Evolutionary conservation across 768 basidiomycete species (phyloP), one percentile per base, ranked within the genome.

Genomic region (Phylloporus arenicola): DNA sequence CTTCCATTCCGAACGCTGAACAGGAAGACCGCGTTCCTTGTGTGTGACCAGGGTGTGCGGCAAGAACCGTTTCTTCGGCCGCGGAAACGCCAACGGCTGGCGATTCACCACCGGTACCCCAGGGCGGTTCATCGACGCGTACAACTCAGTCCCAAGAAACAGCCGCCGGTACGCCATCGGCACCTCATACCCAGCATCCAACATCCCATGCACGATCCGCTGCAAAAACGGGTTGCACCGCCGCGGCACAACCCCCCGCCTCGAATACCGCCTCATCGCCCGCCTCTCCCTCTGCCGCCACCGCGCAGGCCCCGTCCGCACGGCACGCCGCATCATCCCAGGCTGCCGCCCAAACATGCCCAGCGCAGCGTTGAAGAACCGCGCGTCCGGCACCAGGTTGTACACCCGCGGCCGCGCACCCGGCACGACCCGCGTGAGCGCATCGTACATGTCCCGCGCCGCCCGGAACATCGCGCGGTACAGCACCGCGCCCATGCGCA

Each of bases 331-430:
- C 47, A 50, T 37, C 59, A 43, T 59, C 10, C 41, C 35, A 20
- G 60, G 49, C 13, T 60, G 59, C 11, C 64, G 61, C 16, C 66
- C 60, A 33, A 76, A 73, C 41, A 83, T 66, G 10, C 69, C 64
- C 12, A 88, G 65, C 9, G 79, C 70, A 2, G 81, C 80, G 48
- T 85, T 86, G 68, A 82, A 87, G 61, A 86, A 86, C 40, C 77
- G 73, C n/a, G 75, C 77, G 56, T 89, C 86, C 1, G 79, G 77
- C 22, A 53, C 52, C 8, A 77, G 78, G 17, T 72, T 57, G 47
- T 71, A 58, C 31, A 70, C 50, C 39, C 56, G 62, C 19, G 68
- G 59, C 19, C 60, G 63, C 24, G 66, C 61, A 16, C 51, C 43
- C 12, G 63, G 44, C 24, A 56, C 54, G 31, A 67, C 45, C n/a